These are phyloP conservation scores for Amauroascus niger DNA, from an alignment of 2,329 filamentous ascomycete genomes.

Conservation along the genomic window DNA sequence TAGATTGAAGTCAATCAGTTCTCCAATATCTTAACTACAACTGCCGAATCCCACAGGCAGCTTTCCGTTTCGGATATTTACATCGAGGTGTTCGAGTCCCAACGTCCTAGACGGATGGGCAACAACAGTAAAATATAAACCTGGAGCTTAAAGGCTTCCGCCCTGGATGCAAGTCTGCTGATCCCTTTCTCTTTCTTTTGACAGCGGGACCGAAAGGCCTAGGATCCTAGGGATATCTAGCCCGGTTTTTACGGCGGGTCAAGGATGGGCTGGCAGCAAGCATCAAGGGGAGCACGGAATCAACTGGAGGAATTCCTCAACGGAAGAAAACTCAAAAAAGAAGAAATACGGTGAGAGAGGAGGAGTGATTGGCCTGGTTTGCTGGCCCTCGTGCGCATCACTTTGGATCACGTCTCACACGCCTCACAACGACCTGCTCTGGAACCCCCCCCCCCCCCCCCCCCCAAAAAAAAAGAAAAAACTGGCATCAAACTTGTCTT, in stretches of 20 bases:
- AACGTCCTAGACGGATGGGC: background rate
- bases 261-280: background rate
- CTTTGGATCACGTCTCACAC: slow-evolving; percentile 11
- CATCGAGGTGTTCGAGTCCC: background rate
- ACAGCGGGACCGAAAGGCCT: background rate
- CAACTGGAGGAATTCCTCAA: background rate
- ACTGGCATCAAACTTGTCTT: background rate
- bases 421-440: background rate
- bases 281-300: background rate
- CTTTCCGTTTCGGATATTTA: background rate
- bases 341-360: slow-evolving; percentile 8
- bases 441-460: too few relatives aligned
- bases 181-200: background rate
- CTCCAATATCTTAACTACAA: too few relatives aligned
- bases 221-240: background rate
- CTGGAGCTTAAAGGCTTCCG: too few relatives aligned
- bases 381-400: slow-evolving; percentile 3
- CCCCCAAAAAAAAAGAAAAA: too few relatives aligned
- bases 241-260: background rate
- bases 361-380: background rate
- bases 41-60: background rate
- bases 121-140: too few relatives aligned
- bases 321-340: background rate
- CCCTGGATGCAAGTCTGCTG: background rate
- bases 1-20: too few relatives aligned